These are phyloP conservation scores for Ceratopteris richardii DNA, from an alignment of 75 land plant species.

Conservation along the genomic window DNA sequence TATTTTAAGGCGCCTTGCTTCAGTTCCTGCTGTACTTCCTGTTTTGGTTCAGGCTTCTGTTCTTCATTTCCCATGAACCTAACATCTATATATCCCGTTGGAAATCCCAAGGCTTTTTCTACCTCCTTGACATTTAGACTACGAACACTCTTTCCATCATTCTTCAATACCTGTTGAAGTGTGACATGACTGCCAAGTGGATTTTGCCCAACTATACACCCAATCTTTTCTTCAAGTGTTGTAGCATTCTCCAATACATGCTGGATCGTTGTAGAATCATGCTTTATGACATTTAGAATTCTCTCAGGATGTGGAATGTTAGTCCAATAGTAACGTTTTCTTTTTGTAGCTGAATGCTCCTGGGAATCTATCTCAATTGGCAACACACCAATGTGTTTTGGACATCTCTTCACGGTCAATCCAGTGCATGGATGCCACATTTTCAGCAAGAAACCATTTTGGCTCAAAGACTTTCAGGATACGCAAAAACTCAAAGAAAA, in stretches of 20 bases:
- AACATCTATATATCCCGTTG: conserved; percentile 1
- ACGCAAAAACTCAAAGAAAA: too few species aligned
- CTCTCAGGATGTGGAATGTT: conserved; percentile 14
- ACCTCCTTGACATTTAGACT: conserved; percentile 1
- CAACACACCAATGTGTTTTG: conserved; percentile 6
- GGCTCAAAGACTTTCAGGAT: too few species aligned
- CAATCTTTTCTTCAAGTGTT: conserved; percentile 6
- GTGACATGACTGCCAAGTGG: not conserved
- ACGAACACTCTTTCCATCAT: conserved; percentile 3
- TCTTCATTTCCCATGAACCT: not conserved
- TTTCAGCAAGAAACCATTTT: conserved; percentile 34
- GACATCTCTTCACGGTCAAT: conserved; percentile 32
- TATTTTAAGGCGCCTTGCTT: too few species aligned
- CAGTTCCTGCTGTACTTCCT: too few species aligned
- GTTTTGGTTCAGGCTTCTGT: not conserved
- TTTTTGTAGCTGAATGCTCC: conserved; percentile 8
- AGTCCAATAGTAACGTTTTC: conserved; percentile 15
- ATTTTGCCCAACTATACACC: conserved; percentile 4
- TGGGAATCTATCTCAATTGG: conserved; percentile 17
- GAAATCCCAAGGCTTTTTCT: conserved; percentile 5
- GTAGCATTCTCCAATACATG: conserved; percentile 12
- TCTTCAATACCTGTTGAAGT: not conserved
- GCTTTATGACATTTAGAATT: not conserved
- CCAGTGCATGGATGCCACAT: conserved; percentile 38
- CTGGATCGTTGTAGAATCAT: conserved; percentile 5